A percentile compares a stretch with the other conserved stretches of the same genome.
Conservation (phyloP, 352 stramenopile species). For the Lagenidium giganteum region DNA sequence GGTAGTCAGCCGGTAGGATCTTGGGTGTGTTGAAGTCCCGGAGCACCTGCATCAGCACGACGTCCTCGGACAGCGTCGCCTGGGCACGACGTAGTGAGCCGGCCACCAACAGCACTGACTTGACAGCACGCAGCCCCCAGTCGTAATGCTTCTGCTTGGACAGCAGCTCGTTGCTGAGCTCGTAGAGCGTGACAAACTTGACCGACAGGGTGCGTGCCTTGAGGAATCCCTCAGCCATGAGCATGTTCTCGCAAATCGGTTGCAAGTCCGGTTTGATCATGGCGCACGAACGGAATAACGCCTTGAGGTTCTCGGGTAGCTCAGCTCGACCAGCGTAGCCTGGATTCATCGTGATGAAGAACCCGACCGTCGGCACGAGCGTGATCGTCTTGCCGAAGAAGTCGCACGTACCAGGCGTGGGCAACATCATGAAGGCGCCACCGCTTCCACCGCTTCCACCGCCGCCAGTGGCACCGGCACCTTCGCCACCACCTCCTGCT, state of each 20-base stretch:
- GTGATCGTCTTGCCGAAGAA: slow-evolving; percentile 83
- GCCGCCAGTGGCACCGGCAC: background rate
- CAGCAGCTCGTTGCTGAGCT: slow-evolving; percentile 67
- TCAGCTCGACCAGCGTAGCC: slow-evolving; percentile 85
- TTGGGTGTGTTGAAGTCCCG: slow-evolving; percentile 94
- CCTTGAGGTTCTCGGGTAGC: slow-evolving; percentile 88
- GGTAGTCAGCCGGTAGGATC: slow-evolving; percentile 87
- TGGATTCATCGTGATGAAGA: slow-evolving; percentile 93
- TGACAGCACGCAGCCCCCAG: slow-evolving; percentile 91
- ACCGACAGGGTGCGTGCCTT: slow-evolving; percentile 62
- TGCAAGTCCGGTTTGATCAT: slow-evolving; percentile 88
- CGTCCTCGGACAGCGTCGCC: slow-evolving; percentile 69
- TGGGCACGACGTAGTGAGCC: slow-evolving; percentile 88
- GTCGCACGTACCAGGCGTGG: slow-evolving; percentile 54
- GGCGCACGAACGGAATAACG: slow-evolving; percentile 82
- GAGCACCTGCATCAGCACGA: slow-evolving; percentile 92
- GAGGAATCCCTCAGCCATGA: slow-evolving; percentile 90
- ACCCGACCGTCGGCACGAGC: slow-evolving; percentile 72
- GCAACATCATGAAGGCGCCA: slow-evolving; percentile 26
- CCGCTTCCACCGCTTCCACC: background rate
- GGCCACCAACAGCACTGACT: slow-evolving; percentile 91
- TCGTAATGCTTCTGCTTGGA: slow-evolving; percentile 88
- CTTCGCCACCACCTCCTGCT: slow-evolving; percentile 1
- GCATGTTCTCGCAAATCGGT: slow-evolving; percentile 91
- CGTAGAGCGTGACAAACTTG: slow-evolving; percentile 87